Conservation (phyloP, 1,284 basidiomycete genomes). For the Bjerkandera adusta region DNA sequence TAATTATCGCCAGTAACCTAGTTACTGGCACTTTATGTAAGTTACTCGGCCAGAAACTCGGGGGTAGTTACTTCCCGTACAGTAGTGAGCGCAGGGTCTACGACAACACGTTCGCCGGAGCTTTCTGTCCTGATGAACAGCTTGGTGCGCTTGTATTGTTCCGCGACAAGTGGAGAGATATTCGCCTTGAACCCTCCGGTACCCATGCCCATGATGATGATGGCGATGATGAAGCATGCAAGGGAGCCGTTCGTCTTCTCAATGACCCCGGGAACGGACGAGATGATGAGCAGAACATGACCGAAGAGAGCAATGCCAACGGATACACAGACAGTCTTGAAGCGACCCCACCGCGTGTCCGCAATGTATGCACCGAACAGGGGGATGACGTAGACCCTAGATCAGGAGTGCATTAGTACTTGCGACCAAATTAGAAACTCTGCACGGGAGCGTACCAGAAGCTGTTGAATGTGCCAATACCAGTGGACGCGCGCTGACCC, state of each 20-base stretch:
- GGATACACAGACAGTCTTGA: slow-evolving; percentile 66
- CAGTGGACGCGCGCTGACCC: slow-evolving; percentile 67
- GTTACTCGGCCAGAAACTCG: too few relatives aligned
- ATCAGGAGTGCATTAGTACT: background rate
- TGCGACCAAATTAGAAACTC: background rate
- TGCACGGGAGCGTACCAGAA: slow-evolving; percentile 45
- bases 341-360: slow-evolving; percentile 75
- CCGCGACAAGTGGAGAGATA: slow-evolving; percentile 76
- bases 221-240: slow-evolving; percentile 62
- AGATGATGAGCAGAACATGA: slow-evolving; percentile 74
- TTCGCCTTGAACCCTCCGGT: slow-evolving; percentile 85
- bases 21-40: too few relatives aligned
- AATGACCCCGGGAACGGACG: slow-evolving; percentile 72
- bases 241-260: slow-evolving; percentile 52
- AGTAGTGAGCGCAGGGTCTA: slow-evolving; percentile 79
- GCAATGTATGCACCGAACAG: slow-evolving; percentile 71
- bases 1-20: too few relatives aligned
- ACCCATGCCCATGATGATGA: slow-evolving; percentile 62
- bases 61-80: too few relatives aligned
- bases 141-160: slow-evolving; percentile 65
- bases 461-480: slow-evolving; percentile 62
- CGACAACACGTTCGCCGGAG: slow-evolving; percentile 75
- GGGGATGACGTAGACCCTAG: slow-evolving; percentile 56
- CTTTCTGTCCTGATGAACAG: slow-evolving; percentile 53
- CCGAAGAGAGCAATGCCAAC: slow-evolving; percentile 58